Conservation (phyloP, 2,329 filamentous ascomycete species). For the Penicillium sp. region DNA sequence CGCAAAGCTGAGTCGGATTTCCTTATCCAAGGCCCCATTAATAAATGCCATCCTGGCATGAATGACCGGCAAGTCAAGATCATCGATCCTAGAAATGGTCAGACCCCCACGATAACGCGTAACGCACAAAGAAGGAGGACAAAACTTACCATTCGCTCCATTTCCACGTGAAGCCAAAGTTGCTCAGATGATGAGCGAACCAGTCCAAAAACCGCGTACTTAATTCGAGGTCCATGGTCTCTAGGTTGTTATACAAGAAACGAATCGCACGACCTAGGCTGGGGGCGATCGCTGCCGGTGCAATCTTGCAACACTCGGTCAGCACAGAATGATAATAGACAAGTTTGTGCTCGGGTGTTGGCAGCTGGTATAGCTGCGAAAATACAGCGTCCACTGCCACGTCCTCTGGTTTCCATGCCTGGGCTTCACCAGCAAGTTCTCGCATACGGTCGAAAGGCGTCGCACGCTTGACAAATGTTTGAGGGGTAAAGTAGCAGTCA, state of each 20-base stretch:
- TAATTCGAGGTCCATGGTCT: conserved; percentile 80
- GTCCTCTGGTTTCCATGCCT: conserved; percentile 96
- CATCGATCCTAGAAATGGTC: conserved; percentile 56
- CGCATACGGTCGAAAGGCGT: conserved; percentile 86
- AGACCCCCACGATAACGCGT: conserved; percentile 6
- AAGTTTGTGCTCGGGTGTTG: conserved; percentile 80
- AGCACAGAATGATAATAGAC: conserved; percentile 95
- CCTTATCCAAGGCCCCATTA: conserved; percentile 83
- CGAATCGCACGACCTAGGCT: conserved; percentile 89
- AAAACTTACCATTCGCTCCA: conserved; percentile 81
- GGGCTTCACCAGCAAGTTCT: conserved; percentile 55
- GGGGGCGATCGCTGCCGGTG: conserved; percentile 90
- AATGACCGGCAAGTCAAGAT: conserved; percentile 68
- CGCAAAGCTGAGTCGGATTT: conserved; percentile 92
- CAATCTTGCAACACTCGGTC: conserved; percentile 92
- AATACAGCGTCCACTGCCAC: conserved; percentile 97
- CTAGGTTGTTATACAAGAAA: conserved; percentile 76
- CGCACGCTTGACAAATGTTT: conserved; percentile 87
- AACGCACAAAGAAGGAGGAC: background rate
- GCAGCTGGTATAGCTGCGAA: conserved; percentile 85
- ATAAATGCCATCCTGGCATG: conserved; percentile 94
- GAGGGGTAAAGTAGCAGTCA: conserved; percentile 86
- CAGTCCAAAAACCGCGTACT: conserved; percentile 86
- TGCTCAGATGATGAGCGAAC: conserved; percentile 96
- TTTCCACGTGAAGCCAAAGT: conserved; percentile 99